Conservation (phyloP, 495 filamentous ascomycete genomes). For the Penicillium macrosclerotiorum region DNA sequence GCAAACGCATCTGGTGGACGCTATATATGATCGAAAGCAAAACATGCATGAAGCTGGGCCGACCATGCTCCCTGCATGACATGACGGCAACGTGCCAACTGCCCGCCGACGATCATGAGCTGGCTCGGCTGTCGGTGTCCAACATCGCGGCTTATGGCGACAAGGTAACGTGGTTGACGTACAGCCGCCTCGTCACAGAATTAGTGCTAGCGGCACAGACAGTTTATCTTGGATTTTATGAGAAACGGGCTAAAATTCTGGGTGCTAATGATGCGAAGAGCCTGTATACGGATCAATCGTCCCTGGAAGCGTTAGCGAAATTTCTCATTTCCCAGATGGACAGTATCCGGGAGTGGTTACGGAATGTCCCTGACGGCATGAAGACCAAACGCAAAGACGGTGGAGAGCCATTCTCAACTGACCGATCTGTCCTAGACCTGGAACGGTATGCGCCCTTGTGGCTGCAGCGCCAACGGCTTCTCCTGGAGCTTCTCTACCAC, state of each 20-base stretch:
- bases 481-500: conserved; percentile 53
- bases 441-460: conserved; percentile 37
- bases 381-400: conserved; percentile 32
- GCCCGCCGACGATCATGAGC: conserved; percentile 35
- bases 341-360: conserved; percentile 23
- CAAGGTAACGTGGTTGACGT: conserved; percentile 41
- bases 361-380: conserved; percentile 37
- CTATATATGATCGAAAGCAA: conserved; percentile 49
- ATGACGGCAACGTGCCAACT: conserved; percentile 35
- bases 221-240: conserved; percentile 37
- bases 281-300: background rate
- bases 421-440: conserved; percentile 33
- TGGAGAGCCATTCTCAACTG: conserved; percentile 43
- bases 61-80: conserved; percentile 37
- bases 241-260: conserved; percentile 12
- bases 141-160: conserved; percentile 19
- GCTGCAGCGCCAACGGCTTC: conserved; percentile 50
- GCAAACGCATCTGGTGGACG: conserved; percentile 52
- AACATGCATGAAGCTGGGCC: conserved; percentile 50
- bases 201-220: conserved; percentile 36
- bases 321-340: conserved; percentile 25
- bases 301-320: conserved; percentile 20
- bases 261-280: no score
- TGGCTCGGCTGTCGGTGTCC: conserved; percentile 36
- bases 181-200: conserved; percentile 35